phyloP scores from a whole-genome alignment of 352 stramenopile species.

The Hyaloperonospora brassicae region DNA sequence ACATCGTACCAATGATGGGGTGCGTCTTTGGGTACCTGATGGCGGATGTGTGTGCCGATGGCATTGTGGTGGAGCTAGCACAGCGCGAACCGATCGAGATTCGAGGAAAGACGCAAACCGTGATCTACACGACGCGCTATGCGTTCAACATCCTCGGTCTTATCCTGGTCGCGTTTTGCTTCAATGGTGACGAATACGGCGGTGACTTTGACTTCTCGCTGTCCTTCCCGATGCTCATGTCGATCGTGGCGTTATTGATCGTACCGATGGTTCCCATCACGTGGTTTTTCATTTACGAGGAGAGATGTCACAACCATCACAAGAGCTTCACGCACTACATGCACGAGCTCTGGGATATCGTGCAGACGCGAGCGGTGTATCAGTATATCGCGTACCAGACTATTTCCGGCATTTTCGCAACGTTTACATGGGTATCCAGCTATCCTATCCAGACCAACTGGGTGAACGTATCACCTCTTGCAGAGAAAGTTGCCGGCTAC shows the following conservation, averaged over 20 bases:
- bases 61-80: conserved; percentile 40
- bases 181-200: conserved; percentile 44
- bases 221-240: conserved; percentile 35
- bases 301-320: conserved; percentile 16
- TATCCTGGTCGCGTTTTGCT: conserved; percentile 36
- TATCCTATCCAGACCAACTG: conserved; percentile 38
- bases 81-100: conserved; percentile 39
- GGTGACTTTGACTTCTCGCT: conserved; percentile 42
- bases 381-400: conserved; percentile 41
- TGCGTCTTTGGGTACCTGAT: conserved; percentile 42
- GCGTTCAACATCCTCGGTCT: conserved; percentile 30
- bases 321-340: conserved; percentile 41
- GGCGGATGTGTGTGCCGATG: conserved; percentile 40
- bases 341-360: conserved; percentile 37
- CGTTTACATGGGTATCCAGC: conserved; percentile 32
- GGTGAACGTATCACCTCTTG: conserved; percentile 34
- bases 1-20: conserved; percentile 41
- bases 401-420: conserved; percentile 34
- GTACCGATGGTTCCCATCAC: conserved; percentile 31
- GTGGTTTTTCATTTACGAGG: conserved; percentile 39
- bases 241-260: conserved; percentile 27
- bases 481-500: conserved; percentile 32
- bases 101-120: conserved; percentile 39
- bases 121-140: conserved; percentile 43
- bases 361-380: conserved; percentile 42